A percentile compares a stretch with the other conserved stretches of the same genome.
Evolutionary conservation across 1,284 basidiomycete species (phyloP).

Genomic region (Cryptococcus neoformans): DNA sequence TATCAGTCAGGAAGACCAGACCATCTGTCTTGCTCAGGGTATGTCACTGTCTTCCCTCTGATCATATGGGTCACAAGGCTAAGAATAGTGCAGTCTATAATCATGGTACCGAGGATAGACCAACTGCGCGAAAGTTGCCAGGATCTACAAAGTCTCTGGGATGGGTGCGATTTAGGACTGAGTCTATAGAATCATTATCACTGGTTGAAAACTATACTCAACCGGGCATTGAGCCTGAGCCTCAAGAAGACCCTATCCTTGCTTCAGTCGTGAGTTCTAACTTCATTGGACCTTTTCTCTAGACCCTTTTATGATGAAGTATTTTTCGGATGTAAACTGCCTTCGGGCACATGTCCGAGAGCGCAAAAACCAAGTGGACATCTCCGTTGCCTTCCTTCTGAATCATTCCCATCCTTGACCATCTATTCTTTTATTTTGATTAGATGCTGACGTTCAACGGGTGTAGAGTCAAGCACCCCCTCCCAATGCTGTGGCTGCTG

Average conservation of each 20-base stretch:
- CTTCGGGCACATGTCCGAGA: slow-evolving; percentile 6
- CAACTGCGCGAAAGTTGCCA: slow-evolving; percentile 28
- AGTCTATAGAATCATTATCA: slow-evolving; percentile 44
- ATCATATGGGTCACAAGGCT: background rate
- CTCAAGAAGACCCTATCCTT: slow-evolving; percentile 35
- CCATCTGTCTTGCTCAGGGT: slow-evolving; percentile 44
- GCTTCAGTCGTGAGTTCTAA: slow-evolving; percentile 41
- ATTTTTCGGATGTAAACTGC: slow-evolving; percentile 44
- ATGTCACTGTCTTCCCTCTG: slow-evolving; percentile 3
- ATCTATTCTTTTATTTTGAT: background rate
- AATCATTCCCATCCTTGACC: slow-evolving; percentile 7
- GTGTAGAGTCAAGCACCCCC: background rate
- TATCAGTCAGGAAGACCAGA: slow-evolving; percentile 44
- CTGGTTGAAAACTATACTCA: slow-evolving; percentile 42
- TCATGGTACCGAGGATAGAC: slow-evolving; percentile 46
- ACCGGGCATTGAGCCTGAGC: slow-evolving; percentile 25
- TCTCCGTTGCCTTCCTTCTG: slow-evolving; percentile 52
- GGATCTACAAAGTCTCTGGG: slow-evolving; percentile 34
- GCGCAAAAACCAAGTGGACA: slow-evolving; percentile 7
- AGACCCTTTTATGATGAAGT: slow-evolving; percentile 41
- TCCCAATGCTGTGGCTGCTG: background rate
- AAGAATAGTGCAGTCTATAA: slow-evolving; percentile 33
- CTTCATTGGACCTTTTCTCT: background rate
- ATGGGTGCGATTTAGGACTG: slow-evolving; percentile 62
- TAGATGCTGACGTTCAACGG: background rate